Evolutionary conservation across 108 stramenopile species (phyloP), one percentile per base, ranked within the genome.

Genomic region (Pseudonitzschia multistriata): DNA sequence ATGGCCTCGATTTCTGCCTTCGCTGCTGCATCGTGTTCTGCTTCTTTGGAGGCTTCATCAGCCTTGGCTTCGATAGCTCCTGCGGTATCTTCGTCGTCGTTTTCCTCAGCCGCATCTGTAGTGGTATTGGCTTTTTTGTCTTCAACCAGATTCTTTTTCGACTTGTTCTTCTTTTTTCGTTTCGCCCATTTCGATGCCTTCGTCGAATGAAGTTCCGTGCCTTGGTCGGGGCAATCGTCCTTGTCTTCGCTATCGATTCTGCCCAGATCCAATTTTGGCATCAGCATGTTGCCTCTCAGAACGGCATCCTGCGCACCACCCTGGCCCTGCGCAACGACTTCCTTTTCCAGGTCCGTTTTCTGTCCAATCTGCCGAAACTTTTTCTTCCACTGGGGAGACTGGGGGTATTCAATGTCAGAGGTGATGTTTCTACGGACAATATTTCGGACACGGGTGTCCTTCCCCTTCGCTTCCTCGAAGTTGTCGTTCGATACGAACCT

Each of bases 361-460:
- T 31, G 33, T 31, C 72, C 72, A 55, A 72, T 65, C 37, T 72
- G 27, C 34, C 62, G 33, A 35, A 40, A 72, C 52, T 65, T 65
- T 27, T 59, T 42, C n/a, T 55, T 65, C 72, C 72, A 72, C 30
- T 72, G 62, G 22, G 73, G 73, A 30, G 73, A 63, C 13, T 53
- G 25, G 11, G 73, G 73, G 19, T 5, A 8, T 2, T 29, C 31
- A 24, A 67, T 54, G 31, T 65, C 57, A 33, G 56, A 45, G n/a
- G 56, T 39, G n/a, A 55, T 56, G 33, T 74, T 59, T 40, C 55
- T 37, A n/a, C 66, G 65, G 21, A 74, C 73, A 5, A 74, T 56
- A 14, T 55, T 50, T 0, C 55, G 72, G 7, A 62, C 37, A 6
- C 22, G 36, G n/a, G 48, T 53, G 0, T 52, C 53, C 40, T 72